Evolutionary conservation across 768 basidiomycete genomes (phyloP).

Genomic region (Cystobasidium onofrii): DNA sequence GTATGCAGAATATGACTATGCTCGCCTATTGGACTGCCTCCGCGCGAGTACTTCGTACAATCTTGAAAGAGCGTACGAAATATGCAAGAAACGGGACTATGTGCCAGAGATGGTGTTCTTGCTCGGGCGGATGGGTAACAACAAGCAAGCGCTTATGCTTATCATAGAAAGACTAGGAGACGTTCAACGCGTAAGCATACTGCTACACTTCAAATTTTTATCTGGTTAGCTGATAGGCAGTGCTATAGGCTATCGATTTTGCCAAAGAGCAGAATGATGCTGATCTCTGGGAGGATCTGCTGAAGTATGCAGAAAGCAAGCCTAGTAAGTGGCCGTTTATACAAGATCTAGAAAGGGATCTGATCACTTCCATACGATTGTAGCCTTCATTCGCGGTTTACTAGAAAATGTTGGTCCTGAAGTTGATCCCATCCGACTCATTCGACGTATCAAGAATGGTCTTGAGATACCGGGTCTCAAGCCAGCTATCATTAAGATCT

Average conservation of each 20-base stretch:
- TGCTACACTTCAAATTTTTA: background rate
- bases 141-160: conserved; percentile 82
- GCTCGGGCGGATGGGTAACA: conserved; percentile 93
- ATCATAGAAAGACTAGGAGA: conserved; percentile 93
- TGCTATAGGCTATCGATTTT: conserved; percentile 80
- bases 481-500: conserved; percentile 86
- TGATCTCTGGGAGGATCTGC: conserved; percentile 93
- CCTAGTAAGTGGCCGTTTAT: conserved; percentile 55
- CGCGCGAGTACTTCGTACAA: conserved; percentile 85
- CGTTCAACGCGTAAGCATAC: conserved; percentile 65
- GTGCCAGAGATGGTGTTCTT: conserved; percentile 97
- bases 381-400: conserved; percentile 87
- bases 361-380: background rate
- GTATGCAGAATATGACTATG: conserved; percentile 76
- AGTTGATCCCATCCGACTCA: conserved; percentile 87
- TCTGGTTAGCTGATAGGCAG: background rate
- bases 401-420: conserved; percentile 94
- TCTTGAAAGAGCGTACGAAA: conserved; percentile 78
- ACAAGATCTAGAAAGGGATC: background rate
- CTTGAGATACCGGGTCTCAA: conserved; percentile 93
- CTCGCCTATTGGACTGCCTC: conserved; percentile 77
- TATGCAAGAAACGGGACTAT: conserved; percentile 74
- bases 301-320: conserved; percentile 86
- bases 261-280: conserved; percentile 94
- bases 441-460: conserved; percentile 89